Percentiles rank a stretch among this genome's conserved stretches.
These are phyloP conservation scores for Apiospora aurea DNA, from an alignment of 2,329 filamentous ascomycete species.

Conservation along the genomic window DNA sequence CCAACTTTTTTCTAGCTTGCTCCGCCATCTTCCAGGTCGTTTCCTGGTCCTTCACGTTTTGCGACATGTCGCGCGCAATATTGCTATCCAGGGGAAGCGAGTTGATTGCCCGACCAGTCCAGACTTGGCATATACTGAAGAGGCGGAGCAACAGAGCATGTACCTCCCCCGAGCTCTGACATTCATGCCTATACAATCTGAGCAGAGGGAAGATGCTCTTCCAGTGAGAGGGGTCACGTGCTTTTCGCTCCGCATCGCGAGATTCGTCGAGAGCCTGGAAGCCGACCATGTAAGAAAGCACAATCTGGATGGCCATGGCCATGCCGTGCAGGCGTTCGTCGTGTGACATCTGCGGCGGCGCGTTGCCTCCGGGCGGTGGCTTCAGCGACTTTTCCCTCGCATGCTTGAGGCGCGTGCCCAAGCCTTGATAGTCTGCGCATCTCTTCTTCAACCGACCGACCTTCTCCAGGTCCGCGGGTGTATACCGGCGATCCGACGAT, in stretches of 20 bases:
- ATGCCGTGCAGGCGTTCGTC: conserved; percentile 39
- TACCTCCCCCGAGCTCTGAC: conserved; percentile 32
- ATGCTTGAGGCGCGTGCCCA: conserved; percentile 62
- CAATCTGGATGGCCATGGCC: conserved; percentile 40
- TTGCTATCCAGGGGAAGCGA: conserved; percentile 34
- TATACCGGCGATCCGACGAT: conserved; percentile 44
- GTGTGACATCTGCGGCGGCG: conserved; percentile 29
- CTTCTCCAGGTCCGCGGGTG: conserved; percentile 40
- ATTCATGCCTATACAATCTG: conserved; percentile 36
- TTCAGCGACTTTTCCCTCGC: conserved; percentile 57
- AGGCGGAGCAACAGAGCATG: conserved; percentile 40
- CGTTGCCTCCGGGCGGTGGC: conserved; percentile 29
- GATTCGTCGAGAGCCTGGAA: conserved; percentile 58
- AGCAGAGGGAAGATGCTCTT: conserved; percentile 38
- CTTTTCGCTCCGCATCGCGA: conserved; percentile 52
- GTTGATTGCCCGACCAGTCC: conserved; percentile 37
- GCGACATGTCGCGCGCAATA: conserved; percentile 32
- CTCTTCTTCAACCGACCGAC: conserved; percentile 44
- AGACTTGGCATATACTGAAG: conserved; percentile 39
- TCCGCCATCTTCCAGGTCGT: conserved; percentile 40
- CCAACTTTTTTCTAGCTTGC: conserved; percentile 35
- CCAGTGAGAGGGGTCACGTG: conserved; percentile 45
- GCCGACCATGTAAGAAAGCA: conserved; percentile 55
- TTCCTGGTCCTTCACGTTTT: conserved; percentile 38
- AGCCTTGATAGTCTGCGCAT: conserved; percentile 45